Evolutionary conservation across 345 rosid genomes (phyloP).

Genomic region (Cochlearia excelsa): DNA sequence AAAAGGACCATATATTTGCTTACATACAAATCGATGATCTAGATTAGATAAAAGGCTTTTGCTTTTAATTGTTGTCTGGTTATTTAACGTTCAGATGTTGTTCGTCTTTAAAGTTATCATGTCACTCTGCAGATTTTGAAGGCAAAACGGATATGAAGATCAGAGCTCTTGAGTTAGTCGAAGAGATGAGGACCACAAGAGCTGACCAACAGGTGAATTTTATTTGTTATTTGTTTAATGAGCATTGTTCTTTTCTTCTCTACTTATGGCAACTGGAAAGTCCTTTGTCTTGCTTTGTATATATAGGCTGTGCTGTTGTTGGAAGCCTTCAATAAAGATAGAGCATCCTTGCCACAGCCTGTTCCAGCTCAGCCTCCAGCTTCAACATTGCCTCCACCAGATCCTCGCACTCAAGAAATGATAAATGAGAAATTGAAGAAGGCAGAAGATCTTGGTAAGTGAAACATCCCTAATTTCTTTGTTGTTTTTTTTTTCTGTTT

Average conservation of each 20-base stretch:
- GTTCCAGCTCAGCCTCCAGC: constrained; percentile 60
- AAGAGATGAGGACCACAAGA: constrained; percentile 80
- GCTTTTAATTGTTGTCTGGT: constrained; percentile 4
- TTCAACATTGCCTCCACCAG: constrained; percentile 66
- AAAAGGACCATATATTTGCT: not conserved
- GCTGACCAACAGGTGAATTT: constrained; percentile 86
- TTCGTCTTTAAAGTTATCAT: not conserved
- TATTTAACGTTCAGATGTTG: constrained; percentile 5
- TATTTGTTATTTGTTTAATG: not conserved
- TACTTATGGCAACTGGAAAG: not conserved
- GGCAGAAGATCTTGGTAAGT: constrained; percentile 92
- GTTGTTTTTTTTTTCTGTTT: not conserved
- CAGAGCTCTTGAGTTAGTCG: constrained; percentile 78
- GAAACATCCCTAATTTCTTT: not conserved
- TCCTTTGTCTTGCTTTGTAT: constrained; percentile 19
- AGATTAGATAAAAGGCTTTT: not conserved
- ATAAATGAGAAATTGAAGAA: constrained; percentile 90
- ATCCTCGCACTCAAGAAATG: constrained; percentile 92
- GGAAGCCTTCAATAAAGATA: constrained; percentile 96
- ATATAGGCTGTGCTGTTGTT: constrained; percentile 70
- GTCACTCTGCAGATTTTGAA: constrained; percentile 59
- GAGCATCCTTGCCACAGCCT: constrained; percentile 88
- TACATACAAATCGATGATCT: not conserved
- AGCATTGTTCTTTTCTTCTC: not conserved
- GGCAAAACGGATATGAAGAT: constrained; percentile 90